Conservation (phyloP, 2,329 filamentous ascomycete genomes). For the Phoma sp. region DNA sequence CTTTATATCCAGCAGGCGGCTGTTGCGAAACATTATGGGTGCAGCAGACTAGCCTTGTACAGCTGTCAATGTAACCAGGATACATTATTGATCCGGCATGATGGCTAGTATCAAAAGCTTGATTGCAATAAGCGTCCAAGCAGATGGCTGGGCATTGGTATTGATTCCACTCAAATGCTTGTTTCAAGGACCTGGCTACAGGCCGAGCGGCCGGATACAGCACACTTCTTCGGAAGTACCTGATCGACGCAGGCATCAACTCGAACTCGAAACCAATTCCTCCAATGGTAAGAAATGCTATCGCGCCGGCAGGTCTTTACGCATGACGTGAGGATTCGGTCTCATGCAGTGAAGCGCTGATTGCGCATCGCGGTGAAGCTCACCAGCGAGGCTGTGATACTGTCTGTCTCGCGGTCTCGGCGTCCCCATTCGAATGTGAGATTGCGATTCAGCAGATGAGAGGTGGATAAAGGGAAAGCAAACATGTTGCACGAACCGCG, state of each 20-base stretch:
- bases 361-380: too few relatives aligned
- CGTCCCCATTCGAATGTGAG: too few relatives aligned
- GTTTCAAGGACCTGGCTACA: slow-evolving; percentile 19
- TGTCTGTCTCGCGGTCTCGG: too few relatives aligned
- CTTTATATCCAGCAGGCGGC: slow-evolving; percentile 23
- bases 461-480: slow-evolving; percentile 3
- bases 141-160: not conserved
- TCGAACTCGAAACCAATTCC: slow-evolving; percentile 18
- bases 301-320: not conserved
- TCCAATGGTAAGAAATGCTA: slow-evolving; percentile 10
- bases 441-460: not conserved
- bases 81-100: slow-evolving; percentile 14
- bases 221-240: slow-evolving; percentile 10
- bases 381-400: too few relatives aligned
- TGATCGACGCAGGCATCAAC: slow-evolving; percentile 28
- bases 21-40: slow-evolving; percentile 11
- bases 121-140: slow-evolving; percentile 14
- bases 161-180: slow-evolving; percentile 15
- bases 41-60: slow-evolving; percentile 11
- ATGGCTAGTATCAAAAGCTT: slow-evolving; percentile 19
- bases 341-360: too few relatives aligned
- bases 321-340: too few relatives aligned
- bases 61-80: slow-evolving; percentile 17
- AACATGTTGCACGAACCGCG: not conserved
- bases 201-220: slow-evolving; percentile 11